These are phyloP conservation scores for Aleurites moluccanus DNA, from an alignment of 441 rosid species.

Conservation along the genomic window DNA sequence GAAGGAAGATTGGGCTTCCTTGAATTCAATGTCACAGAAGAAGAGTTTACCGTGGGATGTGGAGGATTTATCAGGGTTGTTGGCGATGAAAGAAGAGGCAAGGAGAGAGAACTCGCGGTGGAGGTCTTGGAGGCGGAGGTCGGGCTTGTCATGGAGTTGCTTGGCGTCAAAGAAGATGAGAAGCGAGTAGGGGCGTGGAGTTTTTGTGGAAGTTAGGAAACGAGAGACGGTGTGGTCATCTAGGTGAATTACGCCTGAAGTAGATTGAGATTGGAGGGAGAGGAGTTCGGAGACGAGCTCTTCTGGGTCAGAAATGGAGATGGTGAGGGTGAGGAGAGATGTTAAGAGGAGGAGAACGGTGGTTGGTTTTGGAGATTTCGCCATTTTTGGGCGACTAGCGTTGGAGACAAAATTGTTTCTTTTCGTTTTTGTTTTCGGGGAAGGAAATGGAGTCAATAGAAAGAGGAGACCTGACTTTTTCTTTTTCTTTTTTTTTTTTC, in stretches of 20 bases:
- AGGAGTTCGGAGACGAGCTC: constrained; percentile 53
- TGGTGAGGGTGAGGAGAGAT: constrained; percentile 3
- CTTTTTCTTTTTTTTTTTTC: too few relatives aligned
- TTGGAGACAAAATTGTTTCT: neutral
- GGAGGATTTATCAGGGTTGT: constrained; percentile 40
- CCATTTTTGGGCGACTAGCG: constrained; percentile 37
- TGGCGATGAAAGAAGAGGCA: constrained; percentile 67
- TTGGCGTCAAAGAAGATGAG: constrained; percentile 90
- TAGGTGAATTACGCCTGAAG: constrained; percentile 70
- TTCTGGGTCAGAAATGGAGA: constrained; percentile 31
- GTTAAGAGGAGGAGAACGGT: constrained; percentile 21
- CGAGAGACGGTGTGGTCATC: constrained; percentile 69
- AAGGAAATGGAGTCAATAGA: neutral
- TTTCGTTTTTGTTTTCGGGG: neutral
- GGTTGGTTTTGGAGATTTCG: constrained; percentile 25
- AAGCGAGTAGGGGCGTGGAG: constrained; percentile 72
- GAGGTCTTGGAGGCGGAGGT: constrained; percentile 67
- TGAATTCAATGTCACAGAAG: constrained; percentile 87
- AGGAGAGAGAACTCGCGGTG: constrained; percentile 67
- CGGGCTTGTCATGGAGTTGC: constrained; percentile 74
- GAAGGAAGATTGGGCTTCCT: constrained; percentile 69
- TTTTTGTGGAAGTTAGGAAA: constrained; percentile 58
- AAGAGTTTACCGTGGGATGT: constrained; percentile 52
- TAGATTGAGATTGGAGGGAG: constrained; percentile 52
- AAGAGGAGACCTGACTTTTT: neutral